Evolutionary conservation across 163 green algal species (phyloP).

Genomic region (Coccomyxa subellipsoidea): DNA sequence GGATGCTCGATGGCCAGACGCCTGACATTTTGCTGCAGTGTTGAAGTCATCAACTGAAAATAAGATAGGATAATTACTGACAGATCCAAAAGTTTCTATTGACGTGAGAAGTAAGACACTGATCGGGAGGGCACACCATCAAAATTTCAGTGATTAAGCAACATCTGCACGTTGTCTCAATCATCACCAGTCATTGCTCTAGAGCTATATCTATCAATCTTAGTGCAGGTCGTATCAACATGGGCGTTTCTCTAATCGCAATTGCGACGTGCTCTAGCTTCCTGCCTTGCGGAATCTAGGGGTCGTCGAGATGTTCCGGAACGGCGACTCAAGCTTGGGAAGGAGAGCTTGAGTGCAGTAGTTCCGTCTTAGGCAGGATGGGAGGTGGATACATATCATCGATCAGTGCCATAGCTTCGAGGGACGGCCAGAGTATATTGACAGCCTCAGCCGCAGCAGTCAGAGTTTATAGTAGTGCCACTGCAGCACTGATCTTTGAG

Average conservation of each 20-base stretch:
- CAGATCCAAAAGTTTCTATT: neutral
- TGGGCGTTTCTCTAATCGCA: no score
- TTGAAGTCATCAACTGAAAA: neutral
- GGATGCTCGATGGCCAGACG: neutral
- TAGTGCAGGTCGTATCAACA: no score
- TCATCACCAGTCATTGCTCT: no score
- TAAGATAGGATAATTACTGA: neutral
- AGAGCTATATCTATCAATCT: no score
- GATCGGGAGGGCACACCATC: neutral
- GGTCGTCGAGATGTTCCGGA: neutral
- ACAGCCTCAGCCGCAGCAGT: neutral
- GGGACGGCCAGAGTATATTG: neutral
- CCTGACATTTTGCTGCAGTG: neutral
- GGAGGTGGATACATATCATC: neutral
- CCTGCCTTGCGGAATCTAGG: neutral
- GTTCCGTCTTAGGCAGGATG: neutral
- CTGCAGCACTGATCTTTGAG: neutral
- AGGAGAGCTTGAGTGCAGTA: neutral
- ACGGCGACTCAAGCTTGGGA: neutral
- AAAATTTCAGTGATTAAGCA: neutral
- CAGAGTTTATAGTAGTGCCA: neutral
- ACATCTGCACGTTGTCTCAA: no score
- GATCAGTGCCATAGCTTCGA: neutral
- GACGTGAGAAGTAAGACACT: neutral
- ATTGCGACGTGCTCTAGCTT: neutral